Percentiles rank a stretch among this genome's conserved stretches.
Evolutionary conservation across 768 basidiomycete genomes (phyloP).

Genomic region (Rhizopogon vinicolor): DNA sequence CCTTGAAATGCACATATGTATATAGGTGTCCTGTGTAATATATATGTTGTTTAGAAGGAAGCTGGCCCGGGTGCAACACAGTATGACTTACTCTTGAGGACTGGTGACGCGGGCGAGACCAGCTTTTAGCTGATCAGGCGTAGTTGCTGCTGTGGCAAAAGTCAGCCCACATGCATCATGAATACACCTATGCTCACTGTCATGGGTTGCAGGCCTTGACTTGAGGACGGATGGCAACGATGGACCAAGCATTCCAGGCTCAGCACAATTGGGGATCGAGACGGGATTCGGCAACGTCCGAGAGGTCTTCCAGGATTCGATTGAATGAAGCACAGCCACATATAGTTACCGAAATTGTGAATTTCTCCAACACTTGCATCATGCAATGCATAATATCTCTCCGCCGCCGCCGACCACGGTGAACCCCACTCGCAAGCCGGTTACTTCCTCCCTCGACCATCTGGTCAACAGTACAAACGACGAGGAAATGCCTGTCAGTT

Average conservation of each 20-base stretch:
- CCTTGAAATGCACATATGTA: conserved; percentile 69
- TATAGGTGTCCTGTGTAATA: conserved; percentile 59
- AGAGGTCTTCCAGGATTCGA: too few relatives aligned
- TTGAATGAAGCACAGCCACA: neutral
- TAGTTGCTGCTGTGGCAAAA: conserved; percentile 40
- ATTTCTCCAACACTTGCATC: neutral
- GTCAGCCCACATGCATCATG: neutral
- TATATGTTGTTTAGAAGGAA: neutral
- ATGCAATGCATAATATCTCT: neutral
- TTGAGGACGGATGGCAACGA: conserved; percentile 30
- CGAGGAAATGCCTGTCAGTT: neutral
- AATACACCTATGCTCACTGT: conserved; percentile 14
- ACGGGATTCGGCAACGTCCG: too few relatives aligned
- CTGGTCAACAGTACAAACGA: neutral
- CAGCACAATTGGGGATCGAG: neutral
- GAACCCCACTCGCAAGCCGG: neutral
- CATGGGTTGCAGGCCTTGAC: conserved; percentile 27
- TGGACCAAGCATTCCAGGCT: conserved; percentile 14
- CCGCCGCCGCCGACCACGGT: neutral
- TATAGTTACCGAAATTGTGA: neutral
- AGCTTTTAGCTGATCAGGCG: conserved; percentile 46
- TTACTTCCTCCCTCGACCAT: neutral
- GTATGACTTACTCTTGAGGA: conserved; percentile 55
- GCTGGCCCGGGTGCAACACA: neutral
- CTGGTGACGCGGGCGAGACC: conserved; percentile 59